A percentile compares a stretch with the other conserved stretches of the same genome.
These are phyloP conservation scores for Schizosaccharomyces octosporus DNA, from an alignment of 805 yeast genomes.

Conservation along the genomic window DNA sequence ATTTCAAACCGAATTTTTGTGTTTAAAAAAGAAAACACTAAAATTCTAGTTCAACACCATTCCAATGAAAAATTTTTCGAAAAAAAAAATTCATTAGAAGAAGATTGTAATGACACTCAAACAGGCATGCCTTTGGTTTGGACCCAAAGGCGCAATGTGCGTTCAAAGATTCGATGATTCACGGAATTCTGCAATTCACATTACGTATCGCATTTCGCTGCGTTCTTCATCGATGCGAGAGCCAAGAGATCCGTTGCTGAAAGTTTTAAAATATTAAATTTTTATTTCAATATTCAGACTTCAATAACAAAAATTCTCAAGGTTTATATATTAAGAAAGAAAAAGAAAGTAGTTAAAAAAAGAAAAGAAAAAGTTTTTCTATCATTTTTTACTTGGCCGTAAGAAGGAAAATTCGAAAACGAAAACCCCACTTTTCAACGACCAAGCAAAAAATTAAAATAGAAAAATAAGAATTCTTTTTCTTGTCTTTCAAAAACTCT, in stretches of 20 bases:
- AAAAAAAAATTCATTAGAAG: slow-evolving; percentile 10
- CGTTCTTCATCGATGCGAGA: slow-evolving; percentile 24
- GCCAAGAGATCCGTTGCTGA: slow-evolving; percentile 22
- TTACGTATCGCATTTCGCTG: slow-evolving; percentile 23
- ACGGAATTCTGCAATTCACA: slow-evolving; percentile 19
- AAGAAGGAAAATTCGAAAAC: too few relatives aligned
- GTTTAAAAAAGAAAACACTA: too few relatives aligned
- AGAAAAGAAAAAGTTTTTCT: too few relatives aligned
- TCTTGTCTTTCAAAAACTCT: too few relatives aligned
- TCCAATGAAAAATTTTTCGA: too few relatives aligned
- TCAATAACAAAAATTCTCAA: slow-evolving; percentile 5
- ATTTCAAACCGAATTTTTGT: neutral
- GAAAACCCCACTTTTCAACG: too few relatives aligned
- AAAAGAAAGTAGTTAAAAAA: too few relatives aligned
- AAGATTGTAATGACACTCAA: slow-evolving; percentile 20
- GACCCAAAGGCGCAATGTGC: slow-evolving; percentile 23
- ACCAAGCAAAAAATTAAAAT: too few relatives aligned
- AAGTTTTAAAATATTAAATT: slow-evolving; percentile 13
- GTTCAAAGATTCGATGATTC: slow-evolving; percentile 24
- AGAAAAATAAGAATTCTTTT: too few relatives aligned
- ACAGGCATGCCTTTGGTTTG: slow-evolving; percentile 19
- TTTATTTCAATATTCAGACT: slow-evolving; percentile 6
- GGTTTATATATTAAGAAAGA: neutral
- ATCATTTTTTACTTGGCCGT: too few relatives aligned
- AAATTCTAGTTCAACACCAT: neutral